phyloP scores from a whole-genome alignment of 2,329 filamentous ascomycete species.

The Trichoderma simmonsii region DNA sequence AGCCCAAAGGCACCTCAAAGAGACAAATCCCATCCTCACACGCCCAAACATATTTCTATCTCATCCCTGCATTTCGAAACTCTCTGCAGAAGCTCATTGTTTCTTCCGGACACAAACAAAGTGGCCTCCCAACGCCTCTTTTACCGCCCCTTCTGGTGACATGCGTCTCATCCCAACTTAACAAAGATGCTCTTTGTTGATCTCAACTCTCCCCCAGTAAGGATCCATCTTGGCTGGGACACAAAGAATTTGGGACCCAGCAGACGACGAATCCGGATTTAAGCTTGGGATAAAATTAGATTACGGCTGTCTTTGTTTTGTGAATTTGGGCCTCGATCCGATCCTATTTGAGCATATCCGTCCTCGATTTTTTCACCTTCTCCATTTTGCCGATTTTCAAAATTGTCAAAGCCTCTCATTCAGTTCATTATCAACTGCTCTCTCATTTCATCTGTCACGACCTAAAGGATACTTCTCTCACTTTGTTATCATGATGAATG shows the following conservation, averaged over 20 bases:
- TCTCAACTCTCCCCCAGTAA: slow-evolving; percentile 9
- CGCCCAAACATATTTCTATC: background rate
- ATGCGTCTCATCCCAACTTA: slow-evolving; percentile 14
- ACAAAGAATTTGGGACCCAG: slow-evolving; percentile 16
- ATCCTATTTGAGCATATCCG: slow-evolving; percentile 12
- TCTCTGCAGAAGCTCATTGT: background rate
- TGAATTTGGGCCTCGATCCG: background rate
- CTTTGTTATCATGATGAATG: slow-evolving; percentile 2
- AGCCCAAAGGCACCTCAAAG: background rate
- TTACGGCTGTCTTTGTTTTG: background rate
- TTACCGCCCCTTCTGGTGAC: background rate
- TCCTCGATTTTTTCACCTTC: background rate
- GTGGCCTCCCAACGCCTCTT: background rate
- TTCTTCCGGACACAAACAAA: background rate
- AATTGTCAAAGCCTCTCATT: background rate
- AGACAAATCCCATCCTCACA: background rate
- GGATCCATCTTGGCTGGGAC: slow-evolving; percentile 10
- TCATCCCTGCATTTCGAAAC: background rate
- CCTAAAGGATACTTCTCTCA: background rate
- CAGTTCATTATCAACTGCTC: background rate
- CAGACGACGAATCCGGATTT: slow-evolving; percentile 2
- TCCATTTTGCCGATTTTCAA: background rate
- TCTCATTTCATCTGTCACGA: background rate
- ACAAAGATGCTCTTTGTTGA: slow-evolving; percentile 30
- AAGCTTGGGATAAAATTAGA: background rate